Base-by-base conservation (phyloP, 305 asterid genomes). In the Fraxinus angustifolia region DNA sequence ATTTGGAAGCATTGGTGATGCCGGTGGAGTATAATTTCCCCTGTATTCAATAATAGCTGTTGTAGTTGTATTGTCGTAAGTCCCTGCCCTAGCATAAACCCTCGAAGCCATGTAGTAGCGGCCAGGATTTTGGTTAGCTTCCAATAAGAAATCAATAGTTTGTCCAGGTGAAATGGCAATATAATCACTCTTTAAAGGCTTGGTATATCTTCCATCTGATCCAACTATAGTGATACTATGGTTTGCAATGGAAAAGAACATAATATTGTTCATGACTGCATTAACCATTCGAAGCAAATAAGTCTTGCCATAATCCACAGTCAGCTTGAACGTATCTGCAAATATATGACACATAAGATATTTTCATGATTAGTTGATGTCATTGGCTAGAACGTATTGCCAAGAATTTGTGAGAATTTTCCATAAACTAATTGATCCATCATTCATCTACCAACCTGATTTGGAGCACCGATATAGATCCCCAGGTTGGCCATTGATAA, bases 401-500 rank as follows among this genome's bases (percentile, higher is more conserved):
- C 50, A 40, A 40, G 14, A 10, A 42, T 11, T 2, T 40, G 14
- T 40, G 50, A 40, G 3, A 40, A 40, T 40, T 42, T 3, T 3
- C 26, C 26, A 23, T 23, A 23, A 42, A 42, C 16, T 42, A 42
- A 11, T 42, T 42, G 53, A 11, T 42, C 11, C 53, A 42, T 11
- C 50, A 42, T 11, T 42, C 50, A 42, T 42, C 53, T 0, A 14
- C 11, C 35, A 78, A 92, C 97, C 94, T 82, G 84, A 73, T 21
- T 17, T 76, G 6, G 97, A 91, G 82, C 97, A 92, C 35, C 87
- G 85, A 77, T 89, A 89, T 0, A 6, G 67, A 83, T 89, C 94
- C n/a, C 97, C 95, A 48, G 97, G 97, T 31, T 91, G 94, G 0
- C 97, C 95, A 62, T 91, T 92, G 6, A 92, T 87, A 1, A 87